Evolutionary conservation across 1,284 basidiomycete species (phyloP).

Genomic region (Ganoderma multipileum): DNA sequence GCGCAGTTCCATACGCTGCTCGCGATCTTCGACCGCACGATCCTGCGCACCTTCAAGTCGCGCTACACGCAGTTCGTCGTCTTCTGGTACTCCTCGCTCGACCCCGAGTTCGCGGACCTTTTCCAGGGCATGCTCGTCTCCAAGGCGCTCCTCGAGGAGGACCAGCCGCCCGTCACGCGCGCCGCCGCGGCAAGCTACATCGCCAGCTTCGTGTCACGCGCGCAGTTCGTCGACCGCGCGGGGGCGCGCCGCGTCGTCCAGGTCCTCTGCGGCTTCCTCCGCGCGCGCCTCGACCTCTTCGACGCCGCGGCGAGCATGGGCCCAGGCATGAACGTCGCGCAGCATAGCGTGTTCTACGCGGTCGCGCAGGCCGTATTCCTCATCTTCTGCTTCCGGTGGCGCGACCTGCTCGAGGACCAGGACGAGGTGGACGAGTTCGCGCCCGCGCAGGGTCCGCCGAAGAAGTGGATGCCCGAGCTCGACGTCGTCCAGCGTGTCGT

Average conservation of each 20-base stretch:
- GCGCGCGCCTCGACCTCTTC: slow-evolving; percentile 75
- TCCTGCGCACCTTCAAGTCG: slow-evolving; percentile 95
- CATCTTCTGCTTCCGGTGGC: slow-evolving; percentile 98
- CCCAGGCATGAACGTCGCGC: slow-evolving; percentile 46
- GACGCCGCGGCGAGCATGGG: slow-evolving; percentile 47
- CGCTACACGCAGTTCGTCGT: slow-evolving; percentile 97
- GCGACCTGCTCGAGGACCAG: slow-evolving; percentile 77
- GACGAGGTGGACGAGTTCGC: slow-evolving; percentile 55
- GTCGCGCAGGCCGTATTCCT: slow-evolving; percentile 94
- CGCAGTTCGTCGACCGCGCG: slow-evolving; percentile 83
- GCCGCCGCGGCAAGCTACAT: slow-evolving; percentile 93
- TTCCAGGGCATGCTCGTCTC: slow-evolving; percentile 94
- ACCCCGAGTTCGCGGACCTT: slow-evolving; percentile 88
- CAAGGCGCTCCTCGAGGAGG: slow-evolving; percentile 77
- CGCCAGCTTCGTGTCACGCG: slow-evolving; percentile 92
- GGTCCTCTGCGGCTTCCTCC: slow-evolving; percentile 87
- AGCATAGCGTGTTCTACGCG: slow-evolving; percentile 89
- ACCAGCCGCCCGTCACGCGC: slow-evolving; percentile 76
- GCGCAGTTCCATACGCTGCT: slow-evolving; percentile 88
- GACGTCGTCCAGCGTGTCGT: slow-evolving; percentile 85
- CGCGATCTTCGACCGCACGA: slow-evolving; percentile 91
- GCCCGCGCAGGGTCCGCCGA: slow-evolving; percentile 40
- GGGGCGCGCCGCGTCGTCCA: slow-evolving; percentile 81
- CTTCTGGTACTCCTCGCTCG: slow-evolving; percentile 94
- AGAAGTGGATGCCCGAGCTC: slow-evolving; percentile 89